Percentiles rank a stretch among this genome's conserved stretches.
Conservation (phyloP, 306 rosid genomes). For the Cucurbita pepo region DNA sequence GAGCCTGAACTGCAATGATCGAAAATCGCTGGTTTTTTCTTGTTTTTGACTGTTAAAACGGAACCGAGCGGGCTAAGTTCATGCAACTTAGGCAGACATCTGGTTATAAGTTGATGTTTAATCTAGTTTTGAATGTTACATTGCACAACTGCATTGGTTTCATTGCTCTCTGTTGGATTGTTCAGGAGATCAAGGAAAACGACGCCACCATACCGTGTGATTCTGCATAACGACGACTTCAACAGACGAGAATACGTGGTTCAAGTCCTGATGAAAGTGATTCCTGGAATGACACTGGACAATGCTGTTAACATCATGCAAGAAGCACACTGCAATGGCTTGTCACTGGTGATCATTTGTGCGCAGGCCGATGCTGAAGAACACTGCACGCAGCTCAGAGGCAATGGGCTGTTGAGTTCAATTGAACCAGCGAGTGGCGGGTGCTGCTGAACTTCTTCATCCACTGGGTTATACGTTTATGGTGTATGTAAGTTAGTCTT, state of each 20-base stretch:
- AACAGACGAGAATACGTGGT: conserved; percentile 89
- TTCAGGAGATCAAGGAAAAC: conserved; percentile 54
- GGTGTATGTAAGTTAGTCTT: neutral
- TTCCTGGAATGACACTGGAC: conserved; percentile 81
- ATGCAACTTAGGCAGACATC: neutral
- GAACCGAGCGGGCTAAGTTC: neutral
- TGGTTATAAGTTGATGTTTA: neutral
- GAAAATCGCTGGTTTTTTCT: neutral
- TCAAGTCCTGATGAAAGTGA: conserved; percentile 87
- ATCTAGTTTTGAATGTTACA: neutral
- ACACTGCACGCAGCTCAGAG: conserved; percentile 82
- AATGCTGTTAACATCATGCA: conserved; percentile 86
- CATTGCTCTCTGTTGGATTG: neutral
- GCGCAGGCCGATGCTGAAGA: conserved; percentile 87
- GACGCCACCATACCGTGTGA: conserved; percentile 66
- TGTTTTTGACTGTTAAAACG: neutral
- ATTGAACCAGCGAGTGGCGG: conserved; percentile 75
- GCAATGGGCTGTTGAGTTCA: conserved; percentile 76
- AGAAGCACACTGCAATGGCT: conserved; percentile 73
- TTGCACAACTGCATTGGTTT: neutral
- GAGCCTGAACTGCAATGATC: neutral
- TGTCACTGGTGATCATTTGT: conserved; percentile 70
- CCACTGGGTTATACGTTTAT: neutral
- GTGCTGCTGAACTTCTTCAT: conserved; percentile 15
- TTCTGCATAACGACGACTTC: conserved; percentile 74